These are phyloP conservation scores for Acidiella bohemica DNA, from an alignment of 495 filamentous ascomycete species.

Conservation along the genomic window DNA sequence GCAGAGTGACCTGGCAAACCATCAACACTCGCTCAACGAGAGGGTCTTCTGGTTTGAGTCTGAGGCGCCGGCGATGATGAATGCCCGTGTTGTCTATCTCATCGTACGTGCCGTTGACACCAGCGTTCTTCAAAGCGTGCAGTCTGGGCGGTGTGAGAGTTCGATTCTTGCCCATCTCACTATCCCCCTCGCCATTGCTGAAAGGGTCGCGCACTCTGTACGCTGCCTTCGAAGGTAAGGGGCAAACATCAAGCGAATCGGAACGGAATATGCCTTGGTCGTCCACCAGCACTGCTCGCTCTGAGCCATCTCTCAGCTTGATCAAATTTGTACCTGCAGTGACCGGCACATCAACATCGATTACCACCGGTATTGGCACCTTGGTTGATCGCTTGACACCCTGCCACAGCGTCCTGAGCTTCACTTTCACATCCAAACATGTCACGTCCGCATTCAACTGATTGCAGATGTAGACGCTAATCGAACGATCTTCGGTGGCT, in stretches of 20 bases:
- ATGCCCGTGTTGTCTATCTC: conserved; percentile 6
- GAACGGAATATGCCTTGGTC: background rate
- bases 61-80: conserved; percentile 14
- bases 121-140: background rate
- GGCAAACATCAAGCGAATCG: background rate
- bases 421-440: conserved; percentile 5
- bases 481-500: background rate
- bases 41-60: conserved; percentile 5
- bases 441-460: conserved; percentile 1
- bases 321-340: background rate
- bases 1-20: conserved; percentile 13
- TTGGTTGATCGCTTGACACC: background rate
- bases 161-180: conserved; percentile 12
- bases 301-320: background rate
- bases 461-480: conserved; percentile 17
- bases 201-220: conserved; percentile 3
- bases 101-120: conserved; percentile 8
- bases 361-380: conserved; percentile 6
- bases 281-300: background rate
- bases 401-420: conserved; percentile 9
- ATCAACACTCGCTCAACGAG: conserved; percentile 4
- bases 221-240: background rate
- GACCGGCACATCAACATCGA: background rate
- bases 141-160: background rate
- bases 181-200: background rate